Conservation (phyloP, 805 yeast species). For the Yamadazyma kitorensis region DNA sequence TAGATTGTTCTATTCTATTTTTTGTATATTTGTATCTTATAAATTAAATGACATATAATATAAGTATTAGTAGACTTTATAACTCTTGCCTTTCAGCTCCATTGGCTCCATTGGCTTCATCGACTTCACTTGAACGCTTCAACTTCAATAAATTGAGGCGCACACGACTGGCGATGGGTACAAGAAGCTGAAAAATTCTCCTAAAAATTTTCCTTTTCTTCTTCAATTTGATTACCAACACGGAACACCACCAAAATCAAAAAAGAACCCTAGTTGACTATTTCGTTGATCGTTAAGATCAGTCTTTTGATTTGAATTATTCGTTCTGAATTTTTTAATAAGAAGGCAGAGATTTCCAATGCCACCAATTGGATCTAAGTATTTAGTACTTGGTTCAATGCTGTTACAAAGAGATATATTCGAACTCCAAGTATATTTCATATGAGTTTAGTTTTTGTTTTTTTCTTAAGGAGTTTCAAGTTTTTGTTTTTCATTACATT, state of each 20-base stretch:
- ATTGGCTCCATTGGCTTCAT: no score
- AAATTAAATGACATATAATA: constrained; percentile 15
- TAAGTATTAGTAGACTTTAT: neutral
- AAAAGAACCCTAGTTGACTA: constrained; percentile 12
- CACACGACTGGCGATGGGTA: neutral
- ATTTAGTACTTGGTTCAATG: no score
- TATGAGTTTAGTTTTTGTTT: no score
- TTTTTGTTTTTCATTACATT: constrained; percentile 3
- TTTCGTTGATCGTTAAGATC: constrained; percentile 1
- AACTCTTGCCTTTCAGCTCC: no score
- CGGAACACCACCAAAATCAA: constrained; percentile 19
- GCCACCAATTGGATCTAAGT: no score
- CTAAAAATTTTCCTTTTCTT: neutral
- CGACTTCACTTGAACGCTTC: no score
- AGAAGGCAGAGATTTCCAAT: neutral
- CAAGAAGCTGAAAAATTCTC: neutral
- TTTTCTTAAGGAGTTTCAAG: constrained; percentile 15
- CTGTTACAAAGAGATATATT: no score
- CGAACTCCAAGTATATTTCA: no score
- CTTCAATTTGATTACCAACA: constrained; percentile 30
- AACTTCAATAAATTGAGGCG: no score
- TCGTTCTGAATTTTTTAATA: constrained; percentile 18
- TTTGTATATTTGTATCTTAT: constrained; percentile 18
- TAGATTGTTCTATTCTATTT: constrained; percentile 10
- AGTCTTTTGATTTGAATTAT: constrained; percentile 1